Percentiles rank a stretch among this genome's conserved stretches.
These are phyloP conservation scores for Hyphopichia khmerensis DNA, from an alignment of 1,139 yeast genomes.

Conservation along the genomic window DNA sequence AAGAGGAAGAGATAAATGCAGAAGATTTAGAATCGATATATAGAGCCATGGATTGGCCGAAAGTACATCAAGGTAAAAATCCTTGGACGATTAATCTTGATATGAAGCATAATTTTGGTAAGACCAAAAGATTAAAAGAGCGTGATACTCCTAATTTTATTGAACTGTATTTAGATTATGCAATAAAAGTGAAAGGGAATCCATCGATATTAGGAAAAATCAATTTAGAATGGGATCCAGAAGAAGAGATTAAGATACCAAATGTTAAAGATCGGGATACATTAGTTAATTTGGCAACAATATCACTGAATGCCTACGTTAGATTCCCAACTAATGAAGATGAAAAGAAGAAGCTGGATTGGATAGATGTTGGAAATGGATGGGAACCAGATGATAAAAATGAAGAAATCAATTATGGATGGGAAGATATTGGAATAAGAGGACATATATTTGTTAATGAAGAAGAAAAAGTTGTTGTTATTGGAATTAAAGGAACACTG, in stretches of 20 bases:
- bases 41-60: conserved; percentile 41
- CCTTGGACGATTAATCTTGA: conserved; percentile 45
- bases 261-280: conserved; percentile 74
- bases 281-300: conserved; percentile 70
- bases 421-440: conserved; percentile 81
- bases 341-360: conserved; percentile 55
- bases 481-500: conserved; percentile 89
- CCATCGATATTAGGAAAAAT: conserved; percentile 41
- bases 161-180: conserved; percentile 64
- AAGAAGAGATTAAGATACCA: conserved; percentile 56
- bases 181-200: conserved; percentile 46
- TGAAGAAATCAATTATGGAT: conserved; percentile 61
- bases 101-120: conserved; percentile 15
- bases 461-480: conserved; percentile 64
- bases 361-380: conserved; percentile 80
- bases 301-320: conserved; percentile 92
- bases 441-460: conserved; percentile 86
- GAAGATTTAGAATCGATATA: conserved; percentile 26
- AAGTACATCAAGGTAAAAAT: conserved; percentile 28
- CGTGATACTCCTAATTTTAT: conserved; percentile 62
- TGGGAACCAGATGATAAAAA: conserved; percentile 48
- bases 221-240: conserved; percentile 55
- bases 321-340: conserved; percentile 67
- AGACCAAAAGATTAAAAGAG: conserved; percentile 50
- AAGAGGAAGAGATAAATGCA: conserved; percentile 3